Evolutionary conservation across 2,329 filamentous ascomycete species (phyloP), one percentile per base, ranked within the genome.

Genomic region (Calonectria montana): DNA sequence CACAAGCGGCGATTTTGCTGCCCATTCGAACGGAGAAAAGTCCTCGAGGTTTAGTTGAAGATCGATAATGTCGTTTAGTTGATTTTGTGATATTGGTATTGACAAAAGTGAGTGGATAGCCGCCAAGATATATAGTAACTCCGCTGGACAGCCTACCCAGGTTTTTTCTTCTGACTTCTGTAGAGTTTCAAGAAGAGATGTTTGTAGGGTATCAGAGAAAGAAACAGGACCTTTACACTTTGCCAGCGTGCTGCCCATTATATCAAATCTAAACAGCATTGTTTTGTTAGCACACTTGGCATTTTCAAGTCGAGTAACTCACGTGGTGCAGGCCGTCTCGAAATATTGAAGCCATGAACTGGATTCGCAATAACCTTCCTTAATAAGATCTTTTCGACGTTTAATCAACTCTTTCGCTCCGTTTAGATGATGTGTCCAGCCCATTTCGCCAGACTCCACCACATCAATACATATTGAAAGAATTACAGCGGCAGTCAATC

Each of bases 301-400:
- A 4, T 6, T 7, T 3, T 23, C 7, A 15, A 9, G 12, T 2
- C 4, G 9, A 4, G 29, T 4, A 5, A 2, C 57, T 50, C 31
- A 73, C 71, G 71, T 73, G 25, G 71, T 73, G n/a, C 71, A 73
- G 0, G 71, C 71, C 13, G 71, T 73, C 12, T 70, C 64, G 29
- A 73, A 72, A n/a, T 73, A 73, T 10, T 39, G 55, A 4, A 73
- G 47, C 63, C 67, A 70, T 25, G 21, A n/a, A 1, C 21, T 35
- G 2, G 67, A 70, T 4, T 67, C 41, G 21, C 23, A 18, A 23
- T 39, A 39, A 63, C 29, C n/a, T 9, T 35, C 39, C 4, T 15
- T 4, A 4, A 39, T 29, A 57, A 35, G 23, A 25, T n/a, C 37
- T 29, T 68, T 71, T 23, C 64, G 63, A 3, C 62, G 62, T 21